These are phyloP conservation scores for Cercospora sp. DNA, from an alignment of 2,329 filamentous ascomycete genomes.

Conservation along the genomic window DNA sequence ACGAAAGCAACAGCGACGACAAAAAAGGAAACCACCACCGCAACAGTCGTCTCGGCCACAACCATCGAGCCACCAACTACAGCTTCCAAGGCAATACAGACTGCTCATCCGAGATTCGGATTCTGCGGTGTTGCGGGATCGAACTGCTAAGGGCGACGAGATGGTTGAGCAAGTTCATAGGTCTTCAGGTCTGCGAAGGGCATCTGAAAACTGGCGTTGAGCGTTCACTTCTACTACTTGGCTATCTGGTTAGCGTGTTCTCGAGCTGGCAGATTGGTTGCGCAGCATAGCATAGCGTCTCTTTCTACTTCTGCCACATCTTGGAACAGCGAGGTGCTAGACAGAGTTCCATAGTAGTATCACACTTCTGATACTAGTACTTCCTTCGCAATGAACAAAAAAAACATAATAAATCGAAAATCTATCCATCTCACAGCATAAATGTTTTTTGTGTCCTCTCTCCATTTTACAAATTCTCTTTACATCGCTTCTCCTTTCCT, in stretches of 20 bases:
- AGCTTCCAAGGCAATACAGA: neutral
- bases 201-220: neutral
- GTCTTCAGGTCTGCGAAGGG: neutral
- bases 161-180: neutral
- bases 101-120: neutral
- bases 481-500: too few species aligned
- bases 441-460: too few species aligned
- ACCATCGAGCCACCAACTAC: slow-evolving; percentile 9
- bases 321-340: neutral
- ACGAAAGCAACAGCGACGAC: neutral
- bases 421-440: too few species aligned
- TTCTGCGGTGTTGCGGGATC: slow-evolving; percentile 9
- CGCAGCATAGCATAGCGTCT: neutral
- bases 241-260: too few species aligned
- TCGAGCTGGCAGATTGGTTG: too few species aligned
- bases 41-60: neutral
- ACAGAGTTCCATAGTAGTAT: neutral
- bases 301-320: neutral
- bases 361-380: too few species aligned
- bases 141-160: neutral
- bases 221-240: neutral
- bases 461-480: too few species aligned
- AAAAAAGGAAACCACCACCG: neutral
- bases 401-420: too few species aligned
- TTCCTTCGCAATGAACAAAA: too few species aligned